Conservation (phyloP, 768 basidiomycete species). For the Mycena polygramma region DNA sequence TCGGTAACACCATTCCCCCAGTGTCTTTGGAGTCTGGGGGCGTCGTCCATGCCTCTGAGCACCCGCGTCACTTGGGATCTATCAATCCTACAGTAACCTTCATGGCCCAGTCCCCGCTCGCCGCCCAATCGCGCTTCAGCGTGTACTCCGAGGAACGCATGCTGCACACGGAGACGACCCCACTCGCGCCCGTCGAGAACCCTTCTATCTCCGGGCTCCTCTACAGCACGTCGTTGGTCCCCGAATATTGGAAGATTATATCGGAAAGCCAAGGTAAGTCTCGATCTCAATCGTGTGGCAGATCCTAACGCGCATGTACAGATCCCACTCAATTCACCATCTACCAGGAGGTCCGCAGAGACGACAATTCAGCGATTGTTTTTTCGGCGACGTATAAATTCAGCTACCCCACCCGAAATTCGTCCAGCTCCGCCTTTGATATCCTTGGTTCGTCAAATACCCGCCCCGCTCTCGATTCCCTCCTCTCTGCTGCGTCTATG, state of each 20-base stretch:
- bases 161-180: slow-evolving; percentile 65
- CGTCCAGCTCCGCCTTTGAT: slow-evolving; percentile 31
- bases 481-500: slow-evolving; percentile 14
- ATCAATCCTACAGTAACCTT: slow-evolving; percentile 82
- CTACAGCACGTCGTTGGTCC: slow-evolving; percentile 73
- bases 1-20: slow-evolving; percentile 22
- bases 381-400: slow-evolving; percentile 75
- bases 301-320: slow-evolving; percentile 41
- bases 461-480: slow-evolving; percentile 11
- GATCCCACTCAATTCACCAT: slow-evolving; percentile 79
- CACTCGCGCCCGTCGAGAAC: slow-evolving; percentile 46
- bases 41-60: slow-evolving; percentile 54
- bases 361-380: slow-evolving; percentile 50
- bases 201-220: slow-evolving; percentile 52
- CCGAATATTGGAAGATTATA: slow-evolving; percentile 74
- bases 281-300: slow-evolving; percentile 3
- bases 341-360: slow-evolving; percentile 69
- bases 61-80: slow-evolving; percentile 65
- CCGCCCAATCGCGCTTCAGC: slow-evolving; percentile 67
- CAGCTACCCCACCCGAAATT: slow-evolving; percentile 50
- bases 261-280: slow-evolving; percentile 65
- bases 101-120: slow-evolving; percentile 59
- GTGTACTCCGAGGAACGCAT: slow-evolving; percentile 63
- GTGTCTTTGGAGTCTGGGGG: slow-evolving; percentile 39
- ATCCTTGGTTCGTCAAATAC: slow-evolving; percentile 30